A percentile compares a stretch with the other conserved stretches of the same genome.
Conservation (phyloP, 345 rosid species). For the Eucalyptus cloeziana region DNA sequence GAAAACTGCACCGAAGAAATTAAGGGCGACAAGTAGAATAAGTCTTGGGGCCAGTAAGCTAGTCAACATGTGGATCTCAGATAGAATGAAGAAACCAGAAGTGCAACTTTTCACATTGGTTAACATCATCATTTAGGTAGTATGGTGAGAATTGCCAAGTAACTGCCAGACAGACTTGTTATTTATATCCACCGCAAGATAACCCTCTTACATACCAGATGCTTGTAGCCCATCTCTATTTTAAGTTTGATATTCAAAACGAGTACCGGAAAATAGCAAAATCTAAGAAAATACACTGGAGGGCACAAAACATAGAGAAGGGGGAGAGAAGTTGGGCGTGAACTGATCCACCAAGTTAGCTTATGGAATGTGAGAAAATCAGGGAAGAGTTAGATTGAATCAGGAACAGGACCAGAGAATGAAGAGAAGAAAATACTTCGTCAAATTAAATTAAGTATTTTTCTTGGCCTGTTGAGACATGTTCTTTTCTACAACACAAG, state of each 20-base stretch:
- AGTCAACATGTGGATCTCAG: neutral
- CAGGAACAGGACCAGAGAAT: neutral
- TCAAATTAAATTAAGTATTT: neutral
- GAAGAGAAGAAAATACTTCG: neutral
- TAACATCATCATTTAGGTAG: neutral
- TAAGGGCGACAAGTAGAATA: neutral
- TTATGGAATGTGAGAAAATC: neutral
- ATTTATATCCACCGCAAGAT: neutral
- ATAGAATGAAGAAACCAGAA: neutral
- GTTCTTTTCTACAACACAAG: neutral
- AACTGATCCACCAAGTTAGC: neutral
- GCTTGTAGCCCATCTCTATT: neutral
- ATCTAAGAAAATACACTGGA: neutral
- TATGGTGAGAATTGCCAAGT: neutral
- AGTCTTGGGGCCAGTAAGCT: neutral
- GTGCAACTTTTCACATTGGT: neutral
- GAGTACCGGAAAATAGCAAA: neutral
- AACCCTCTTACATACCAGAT: neutral
- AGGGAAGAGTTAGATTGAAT: neutral
- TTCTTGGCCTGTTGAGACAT: neutral
- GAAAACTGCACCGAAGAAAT: slow-evolving; percentile 21
- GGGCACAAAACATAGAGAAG: neutral
- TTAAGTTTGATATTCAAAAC: neutral
- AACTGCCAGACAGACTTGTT: neutral
- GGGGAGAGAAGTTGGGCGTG: neutral